Percentiles rank a stretch among this genome's conserved stretches.
phyloP scores from a whole-genome alignment of 208 protist species.

The Lotmaria passim region DNA sequence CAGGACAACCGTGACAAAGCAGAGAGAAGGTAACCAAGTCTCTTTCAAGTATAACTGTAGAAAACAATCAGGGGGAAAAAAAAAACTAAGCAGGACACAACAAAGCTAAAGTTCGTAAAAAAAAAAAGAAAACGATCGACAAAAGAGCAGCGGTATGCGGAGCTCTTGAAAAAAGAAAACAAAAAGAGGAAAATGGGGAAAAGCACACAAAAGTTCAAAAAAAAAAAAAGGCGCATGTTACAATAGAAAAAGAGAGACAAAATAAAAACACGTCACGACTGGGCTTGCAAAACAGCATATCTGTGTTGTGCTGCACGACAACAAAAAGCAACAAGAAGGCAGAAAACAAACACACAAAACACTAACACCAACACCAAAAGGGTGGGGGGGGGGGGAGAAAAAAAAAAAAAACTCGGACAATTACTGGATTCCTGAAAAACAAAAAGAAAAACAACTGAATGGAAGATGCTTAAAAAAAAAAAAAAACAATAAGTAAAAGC shows the following conservation, averaged over 20 bases:
- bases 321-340: background rate
- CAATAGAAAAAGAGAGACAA: conserved; percentile 10
- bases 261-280: conserved; percentile 37
- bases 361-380: background rate
- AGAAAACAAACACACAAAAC: background rate
- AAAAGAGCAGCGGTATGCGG: conserved; percentile 2
- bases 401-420: background rate
- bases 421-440: no score
- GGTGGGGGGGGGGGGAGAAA: background rate
- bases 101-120: background rate
- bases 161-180: background rate
- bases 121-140: conserved; percentile 10
- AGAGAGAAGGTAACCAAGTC: no score
- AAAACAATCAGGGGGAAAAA: background rate
- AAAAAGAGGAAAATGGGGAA: background rate
- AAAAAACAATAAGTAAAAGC: no score
- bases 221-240: conserved; percentile 15
- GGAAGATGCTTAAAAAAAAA: background rate
- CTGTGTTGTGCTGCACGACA: no score
- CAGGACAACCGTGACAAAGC: no score
- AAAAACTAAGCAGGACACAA: conserved; percentile 8
- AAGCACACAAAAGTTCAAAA: conserved; percentile 8
- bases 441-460: background rate
- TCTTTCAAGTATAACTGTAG: no score
- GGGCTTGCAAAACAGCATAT: no score